Evolutionary conservation across 1,284 basidiomycete genomes (phyloP), one percentile per base, ranked within the genome.

Genomic region (Cutaneotrichosporon spelunceum): DNA sequence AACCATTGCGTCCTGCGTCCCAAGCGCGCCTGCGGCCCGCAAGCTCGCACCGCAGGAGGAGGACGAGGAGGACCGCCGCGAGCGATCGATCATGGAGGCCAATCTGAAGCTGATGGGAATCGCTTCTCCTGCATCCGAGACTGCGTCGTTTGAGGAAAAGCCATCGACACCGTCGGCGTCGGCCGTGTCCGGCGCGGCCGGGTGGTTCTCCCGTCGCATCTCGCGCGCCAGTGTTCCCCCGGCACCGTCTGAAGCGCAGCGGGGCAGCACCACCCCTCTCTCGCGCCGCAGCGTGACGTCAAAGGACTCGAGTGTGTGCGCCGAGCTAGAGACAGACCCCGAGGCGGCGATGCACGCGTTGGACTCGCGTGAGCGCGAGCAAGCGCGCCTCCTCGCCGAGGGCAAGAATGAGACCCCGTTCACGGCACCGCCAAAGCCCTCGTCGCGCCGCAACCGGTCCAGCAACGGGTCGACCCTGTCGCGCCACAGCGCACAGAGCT

Each of bases 21-120:
- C 45, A n/a, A 76, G 76, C 57, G 53, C 59, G 44, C 9, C 64
- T 33, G 54, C 50, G n/a, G 73, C 67, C 9, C 68, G 73, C 47
- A 77, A 71, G 61, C 69, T 77, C 5, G 76, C 74, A 45, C 70
- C 88, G 87, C 69, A 92, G 83, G 81, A 84, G 45, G 92, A 95
- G 77, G 92, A 93, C 70, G 92, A 94, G 56, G 90, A 94, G 62
- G 92, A 95, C 70, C 83, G 85, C 53, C 83, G 83, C 62, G 92
- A 93, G 76, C 83, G 92, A 61, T 90, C 93, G 76, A 85, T 90
- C 16, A 81, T 93, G 62, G 83, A 89, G 70, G 91, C 91, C 13
- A 89, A 89, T 13, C 88, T 94, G 87, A 92, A 92, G 77, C 81
- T 94, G 33, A 91, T 93, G 90, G 92, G 92, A 10, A 89, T 93